Percentiles rank a stretch among this genome's conserved stretches.
Evolutionary conservation across 2,329 filamentous ascomycete genomes (phyloP).

Genomic region (Alternaria ventricosa): DNA sequence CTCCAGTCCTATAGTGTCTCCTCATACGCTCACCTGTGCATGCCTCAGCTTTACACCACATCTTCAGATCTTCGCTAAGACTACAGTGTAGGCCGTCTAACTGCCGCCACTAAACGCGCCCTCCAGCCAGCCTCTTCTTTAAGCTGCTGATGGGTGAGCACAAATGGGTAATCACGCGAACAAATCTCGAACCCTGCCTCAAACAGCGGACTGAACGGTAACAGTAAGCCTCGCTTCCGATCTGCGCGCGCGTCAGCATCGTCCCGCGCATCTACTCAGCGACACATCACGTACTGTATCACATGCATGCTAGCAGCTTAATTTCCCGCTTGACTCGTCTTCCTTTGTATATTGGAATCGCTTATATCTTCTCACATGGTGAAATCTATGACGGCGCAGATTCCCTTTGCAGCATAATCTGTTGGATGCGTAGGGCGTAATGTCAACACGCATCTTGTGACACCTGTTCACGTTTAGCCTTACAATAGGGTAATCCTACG

Average conservation of each 20-base stretch:
- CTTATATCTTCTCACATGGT: not conserved
- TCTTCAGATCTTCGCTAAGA: not conserved
- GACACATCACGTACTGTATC: not conserved
- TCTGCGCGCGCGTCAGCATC: slow-evolving; percentile 4
- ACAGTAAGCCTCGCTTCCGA: slow-evolving; percentile 1
- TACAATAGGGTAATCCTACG: not conserved
- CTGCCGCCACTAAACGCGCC: not conserved
- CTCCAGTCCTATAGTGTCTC: not conserved
- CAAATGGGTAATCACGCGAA: not conserved
- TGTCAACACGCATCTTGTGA: not conserved
- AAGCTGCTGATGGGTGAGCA: not conserved
- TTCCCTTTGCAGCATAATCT: not conserved
- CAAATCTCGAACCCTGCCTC: not conserved
- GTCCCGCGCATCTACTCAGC: not conserved
- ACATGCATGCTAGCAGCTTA: not conserved
- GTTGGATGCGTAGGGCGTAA: not conserved
- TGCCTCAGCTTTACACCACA: not conserved
- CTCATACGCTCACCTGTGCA: not conserved
- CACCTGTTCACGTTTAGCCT: not conserved
- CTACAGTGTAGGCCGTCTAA: not conserved
- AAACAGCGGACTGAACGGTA: not conserved
- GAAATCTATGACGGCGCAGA: not conserved
- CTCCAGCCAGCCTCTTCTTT: not conserved
- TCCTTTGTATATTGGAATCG: not conserved
- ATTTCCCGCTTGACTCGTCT: not conserved